These are phyloP conservation scores for Xylariaceae sp. DNA, from an alignment of 2,329 filamentous ascomycete species.

Conservation along the genomic window DNA sequence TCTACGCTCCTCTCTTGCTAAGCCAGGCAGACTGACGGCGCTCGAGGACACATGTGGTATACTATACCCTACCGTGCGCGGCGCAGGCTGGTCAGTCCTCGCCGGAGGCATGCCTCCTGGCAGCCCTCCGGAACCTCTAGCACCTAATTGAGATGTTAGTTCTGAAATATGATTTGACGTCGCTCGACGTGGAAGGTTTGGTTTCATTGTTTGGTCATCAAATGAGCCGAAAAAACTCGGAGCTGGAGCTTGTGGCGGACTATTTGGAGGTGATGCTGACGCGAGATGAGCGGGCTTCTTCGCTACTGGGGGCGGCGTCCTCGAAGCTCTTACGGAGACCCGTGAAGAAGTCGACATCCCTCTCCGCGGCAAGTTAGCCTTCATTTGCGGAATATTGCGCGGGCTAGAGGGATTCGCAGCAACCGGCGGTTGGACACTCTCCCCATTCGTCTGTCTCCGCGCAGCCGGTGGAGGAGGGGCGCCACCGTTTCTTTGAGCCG, in stretches of 20 bases:
- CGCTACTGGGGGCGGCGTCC: slow-evolving; percentile 45
- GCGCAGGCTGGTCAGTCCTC: slow-evolving; percentile 4
- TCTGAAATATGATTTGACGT: slow-evolving; percentile 25
- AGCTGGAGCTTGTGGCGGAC: slow-evolving; percentile 18
- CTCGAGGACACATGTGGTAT: slow-evolving; percentile 10
- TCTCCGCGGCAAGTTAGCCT: slow-evolving; percentile 5
- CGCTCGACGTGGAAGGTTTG: slow-evolving; percentile 23
- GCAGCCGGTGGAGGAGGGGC: slow-evolving; percentile 44
- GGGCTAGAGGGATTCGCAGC: slow-evolving; percentile 27
- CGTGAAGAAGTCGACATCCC: slow-evolving; percentile 21
- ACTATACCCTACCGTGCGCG: slow-evolving; percentile 7
- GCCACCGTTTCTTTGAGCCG: slow-evolving; percentile 29
- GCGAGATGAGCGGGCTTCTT: slow-evolving; percentile 58
- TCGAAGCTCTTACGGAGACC: slow-evolving; percentile 24
- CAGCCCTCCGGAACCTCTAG: slow-evolving; percentile 20
- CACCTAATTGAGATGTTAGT: slow-evolving; percentile 28
- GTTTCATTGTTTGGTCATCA: slow-evolving; percentile 21
- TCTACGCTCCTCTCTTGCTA: slow-evolving; percentile 26
- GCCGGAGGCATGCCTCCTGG: slow-evolving; percentile 29
- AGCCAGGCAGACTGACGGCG: slow-evolving; percentile 26
- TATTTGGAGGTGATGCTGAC: slow-evolving; percentile 29
- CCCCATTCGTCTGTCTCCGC: slow-evolving; percentile 26
- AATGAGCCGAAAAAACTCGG: slow-evolving; percentile 15
- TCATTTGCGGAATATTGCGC: slow-evolving; percentile 32
- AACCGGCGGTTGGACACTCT: slow-evolving; percentile 14